These are phyloP conservation scores for Vaccinium macrocarpon DNA, from an alignment of 148 eudicot genomes.

Conservation along the genomic window DNA sequence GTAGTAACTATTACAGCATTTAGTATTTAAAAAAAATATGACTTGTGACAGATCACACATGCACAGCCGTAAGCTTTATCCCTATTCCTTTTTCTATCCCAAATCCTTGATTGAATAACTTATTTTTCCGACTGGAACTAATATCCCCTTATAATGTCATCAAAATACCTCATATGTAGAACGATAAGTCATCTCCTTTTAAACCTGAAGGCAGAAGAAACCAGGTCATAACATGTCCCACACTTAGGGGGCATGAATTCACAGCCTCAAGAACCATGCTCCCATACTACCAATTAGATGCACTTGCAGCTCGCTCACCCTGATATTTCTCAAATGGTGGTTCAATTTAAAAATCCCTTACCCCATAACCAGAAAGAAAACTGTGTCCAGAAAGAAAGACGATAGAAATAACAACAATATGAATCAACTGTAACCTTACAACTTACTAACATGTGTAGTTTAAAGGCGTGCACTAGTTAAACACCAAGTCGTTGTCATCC, in stretches of 20 bases:
- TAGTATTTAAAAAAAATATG: neutral
- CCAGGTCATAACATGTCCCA: neutral
- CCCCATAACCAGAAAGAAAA: neutral
- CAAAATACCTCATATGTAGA: neutral
- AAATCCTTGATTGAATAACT: neutral
- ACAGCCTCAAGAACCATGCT: neutral
- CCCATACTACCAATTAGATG: neutral
- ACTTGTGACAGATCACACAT: neutral
- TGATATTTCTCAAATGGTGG: neutral
- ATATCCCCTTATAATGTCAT: neutral
- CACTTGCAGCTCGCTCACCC: neutral
- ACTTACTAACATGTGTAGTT: neutral
- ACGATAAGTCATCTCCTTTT: neutral
- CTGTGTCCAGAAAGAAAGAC: neutral
- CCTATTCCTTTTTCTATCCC: neutral
- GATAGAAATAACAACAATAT: neutral
- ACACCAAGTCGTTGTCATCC: neutral
- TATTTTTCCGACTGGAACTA: neutral
- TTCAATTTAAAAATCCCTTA: neutral
- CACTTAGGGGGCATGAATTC: neutral
- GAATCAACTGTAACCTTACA: neutral
- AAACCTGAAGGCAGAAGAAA: neutral
- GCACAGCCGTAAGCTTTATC: neutral
- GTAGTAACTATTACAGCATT: neutral
- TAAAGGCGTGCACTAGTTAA: neutral